These are phyloP conservation scores for Sporobolomyces roseus DNA, from an alignment of 768 basidiomycete species.

Conservation along the genomic window DNA sequence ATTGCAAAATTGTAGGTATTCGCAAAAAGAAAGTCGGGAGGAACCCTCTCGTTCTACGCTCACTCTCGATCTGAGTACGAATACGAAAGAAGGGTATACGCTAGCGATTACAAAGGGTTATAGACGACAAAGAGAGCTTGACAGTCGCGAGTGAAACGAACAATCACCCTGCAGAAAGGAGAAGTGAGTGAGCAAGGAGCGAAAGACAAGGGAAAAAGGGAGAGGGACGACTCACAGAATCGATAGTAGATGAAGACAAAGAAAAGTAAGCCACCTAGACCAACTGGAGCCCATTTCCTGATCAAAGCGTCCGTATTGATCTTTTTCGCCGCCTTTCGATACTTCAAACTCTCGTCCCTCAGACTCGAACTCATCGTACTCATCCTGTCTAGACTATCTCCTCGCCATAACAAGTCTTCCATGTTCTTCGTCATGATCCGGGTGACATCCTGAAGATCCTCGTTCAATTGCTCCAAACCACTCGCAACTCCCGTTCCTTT, in stretches of 20 bases:
- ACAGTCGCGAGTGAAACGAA: too few species aligned
- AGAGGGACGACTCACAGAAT: conserved; percentile 46
- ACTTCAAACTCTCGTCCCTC: conserved; percentile 93
- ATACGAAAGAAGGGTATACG: too few species aligned
- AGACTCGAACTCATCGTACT: conserved; percentile 91
- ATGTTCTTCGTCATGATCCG: conserved; percentile 99
- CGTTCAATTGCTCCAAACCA: conserved; percentile 80
- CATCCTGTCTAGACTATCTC: conserved; percentile 97
- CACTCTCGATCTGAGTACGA: too few species aligned
- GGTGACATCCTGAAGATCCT: conserved; percentile 95
- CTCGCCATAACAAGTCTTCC: conserved; percentile 97
- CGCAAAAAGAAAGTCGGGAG: too few species aligned
- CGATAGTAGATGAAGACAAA: conserved; percentile 66
- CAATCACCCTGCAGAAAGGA: too few species aligned
- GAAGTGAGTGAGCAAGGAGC: too few species aligned
- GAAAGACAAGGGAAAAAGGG: not conserved
- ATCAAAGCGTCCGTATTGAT: conserved; percentile 86
- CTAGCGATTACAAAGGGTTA: too few species aligned
- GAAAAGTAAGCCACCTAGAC: conserved; percentile 59
- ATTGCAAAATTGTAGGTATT: too few species aligned
- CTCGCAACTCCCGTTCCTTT: conserved; percentile 51
- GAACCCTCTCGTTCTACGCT: too few species aligned
- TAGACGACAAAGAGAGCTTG: too few species aligned
- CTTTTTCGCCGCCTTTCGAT: conserved; percentile 88
- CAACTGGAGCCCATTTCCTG: conserved; percentile 91